A percentile compares a stretch with the other conserved stretches of the same genome.
phyloP scores from a whole-genome alignment of 225 moss, liverwort and hornwort species.

The Straminergon stramineum region DNA sequence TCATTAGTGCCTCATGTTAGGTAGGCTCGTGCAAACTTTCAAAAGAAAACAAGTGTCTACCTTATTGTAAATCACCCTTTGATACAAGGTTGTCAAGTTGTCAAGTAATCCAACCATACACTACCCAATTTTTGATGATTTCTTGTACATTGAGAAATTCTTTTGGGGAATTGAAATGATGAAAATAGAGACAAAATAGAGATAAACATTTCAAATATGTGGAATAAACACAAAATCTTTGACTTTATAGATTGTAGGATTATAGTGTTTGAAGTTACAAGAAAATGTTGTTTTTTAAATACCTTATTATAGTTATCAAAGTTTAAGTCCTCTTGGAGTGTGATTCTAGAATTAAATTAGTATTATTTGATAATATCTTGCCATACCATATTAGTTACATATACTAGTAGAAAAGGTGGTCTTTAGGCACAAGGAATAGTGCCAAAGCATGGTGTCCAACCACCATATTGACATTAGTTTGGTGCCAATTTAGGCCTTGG shows the following conservation, averaged over 20 bases:
- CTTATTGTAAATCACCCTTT: background rate
- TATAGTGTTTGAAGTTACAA: background rate
- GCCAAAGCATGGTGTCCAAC: background rate
- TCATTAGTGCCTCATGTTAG: background rate
- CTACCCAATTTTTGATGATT: background rate
- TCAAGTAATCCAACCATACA: background rate
- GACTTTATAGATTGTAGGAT: background rate
- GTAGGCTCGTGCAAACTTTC: background rate
- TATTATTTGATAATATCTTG: background rate
- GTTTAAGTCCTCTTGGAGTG: background rate
- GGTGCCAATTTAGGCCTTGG: too few relatives aligned
- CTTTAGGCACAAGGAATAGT: too few relatives aligned
- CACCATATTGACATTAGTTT: too few relatives aligned
- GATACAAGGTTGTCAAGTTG: background rate
- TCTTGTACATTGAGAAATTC: background rate
- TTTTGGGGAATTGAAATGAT: background rate
- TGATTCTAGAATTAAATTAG: background rate
- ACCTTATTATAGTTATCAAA: background rate
- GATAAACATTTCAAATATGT: too few relatives aligned
- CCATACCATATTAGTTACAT: background rate
- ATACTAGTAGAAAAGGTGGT: background rate
- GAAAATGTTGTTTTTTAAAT: accelerated
- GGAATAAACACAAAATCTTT: background rate
- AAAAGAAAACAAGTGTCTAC: background rate
- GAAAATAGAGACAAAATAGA: background rate